Evolutionary conservation across 345 rosid genomes (phyloP).

Genomic region (Heritiera littoralis): DNA sequence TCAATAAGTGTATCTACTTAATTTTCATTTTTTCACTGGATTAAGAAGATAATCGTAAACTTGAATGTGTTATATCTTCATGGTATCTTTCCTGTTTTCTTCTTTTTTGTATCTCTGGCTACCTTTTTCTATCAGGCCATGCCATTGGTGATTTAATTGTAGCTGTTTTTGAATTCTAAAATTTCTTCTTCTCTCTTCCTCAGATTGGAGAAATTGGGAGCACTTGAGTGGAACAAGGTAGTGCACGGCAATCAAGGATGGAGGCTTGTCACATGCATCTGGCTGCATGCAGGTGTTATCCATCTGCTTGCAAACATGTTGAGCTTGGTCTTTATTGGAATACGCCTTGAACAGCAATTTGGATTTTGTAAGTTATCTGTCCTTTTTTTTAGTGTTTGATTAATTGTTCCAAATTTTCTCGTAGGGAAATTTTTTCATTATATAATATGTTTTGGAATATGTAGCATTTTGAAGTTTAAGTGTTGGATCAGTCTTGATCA

Average conservation of each 20-base stretch:
- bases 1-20: neutral
- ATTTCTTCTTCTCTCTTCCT: conserved; percentile 7
- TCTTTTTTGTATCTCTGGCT: conserved; percentile 3
- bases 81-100: neutral
- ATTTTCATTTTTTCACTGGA: neutral
- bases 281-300: conserved; percentile 96
- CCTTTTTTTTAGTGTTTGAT: neutral
- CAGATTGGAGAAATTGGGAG: conserved; percentile 93
- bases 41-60: neutral
- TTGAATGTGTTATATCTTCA: neutral
- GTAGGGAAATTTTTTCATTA: neutral
- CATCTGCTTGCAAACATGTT: conserved; percentile 88
- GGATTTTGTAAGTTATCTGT: conserved; percentile 66
- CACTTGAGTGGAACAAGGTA: conserved; percentile 64
- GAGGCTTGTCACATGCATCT: conserved; percentile 82
- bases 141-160: neutral
- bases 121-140: neutral
- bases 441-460: neutral
- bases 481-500: neutral
- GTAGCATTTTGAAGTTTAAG: neutral
- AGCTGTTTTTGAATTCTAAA: neutral
- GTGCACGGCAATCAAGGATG: conserved; percentile 81
- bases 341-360: conserved; percentile 92
- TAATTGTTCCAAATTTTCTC: conserved; percentile 3
- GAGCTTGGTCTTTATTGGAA: conserved; percentile 82